Base-by-base conservation (phyloP, 2,329 filamentous ascomycete species). In the Capronia epimyces region DNA sequence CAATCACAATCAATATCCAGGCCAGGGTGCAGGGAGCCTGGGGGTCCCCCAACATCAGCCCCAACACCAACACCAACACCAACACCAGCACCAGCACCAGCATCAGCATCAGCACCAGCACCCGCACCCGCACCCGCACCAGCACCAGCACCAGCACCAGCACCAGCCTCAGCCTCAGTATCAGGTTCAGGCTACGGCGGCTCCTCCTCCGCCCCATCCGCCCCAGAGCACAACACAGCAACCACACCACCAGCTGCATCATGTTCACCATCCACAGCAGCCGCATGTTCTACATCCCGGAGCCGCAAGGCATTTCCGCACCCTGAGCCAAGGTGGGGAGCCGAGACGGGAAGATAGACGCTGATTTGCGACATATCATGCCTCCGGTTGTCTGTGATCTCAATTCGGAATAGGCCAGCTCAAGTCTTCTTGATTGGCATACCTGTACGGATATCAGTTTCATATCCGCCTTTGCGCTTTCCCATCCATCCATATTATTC, bases 271-370 rank as follows among this genome's bases (percentile, higher is more conserved):
- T 15, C 47, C 43, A 21, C 47, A 49, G 29, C 47, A 41, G 36
- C 15, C 45, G 20, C 43, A 41, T 13, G 25, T 36, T 20, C 46
- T 57, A n/a, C 55, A 55, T 43, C 50, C 55, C 16, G 55, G 51
- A 42, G 21, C 40, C 2, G 10, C 44, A 9, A 44, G 43, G 10
- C 56, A 58, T 47, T 55, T 51, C 18, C 46, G 56, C 21, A 36
- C 22, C 20, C 41, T 49, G 36, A 58, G 56, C 29, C 56, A 58
- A 34, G 43, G 50, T 12, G 52, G 47, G 22, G 53, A 56, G 21
- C 34, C 49, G 5, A 46, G 56, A 47, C 46, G 52, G 5, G 56
- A 58, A 24, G 56, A 55, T 18, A 43, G 52, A 42, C 42, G 56
- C 21, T 58, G 47, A 52, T 32, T 8, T n/a, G 29, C 7, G 7